Base-by-base conservation (phyloP, 208 protist genomes). In the Wallacemonas collosoma region DNA sequence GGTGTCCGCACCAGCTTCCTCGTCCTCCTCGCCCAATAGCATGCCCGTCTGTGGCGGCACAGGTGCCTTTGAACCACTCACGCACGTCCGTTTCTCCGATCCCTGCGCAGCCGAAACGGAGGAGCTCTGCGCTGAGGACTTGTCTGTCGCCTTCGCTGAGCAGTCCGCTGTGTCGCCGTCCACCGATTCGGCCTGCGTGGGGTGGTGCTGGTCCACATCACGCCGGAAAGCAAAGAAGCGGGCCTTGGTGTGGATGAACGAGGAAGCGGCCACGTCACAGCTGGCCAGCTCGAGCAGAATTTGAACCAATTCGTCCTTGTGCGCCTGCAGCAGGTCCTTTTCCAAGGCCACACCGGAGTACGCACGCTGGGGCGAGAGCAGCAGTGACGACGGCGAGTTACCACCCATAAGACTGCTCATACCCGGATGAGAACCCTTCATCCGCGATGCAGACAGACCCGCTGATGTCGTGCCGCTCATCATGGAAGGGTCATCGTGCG, bases 241-340 rank as follows among this genome's bases (percentile, higher is more conserved):
- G 5, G 84, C 86, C 70, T 94, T 94, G 47, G 78, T 82, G 53
- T 85, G 80, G 71, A 94, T 91, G 68, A 94, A 94, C 38, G 72
- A 44, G 12, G 84, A 75, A 8, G 84, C 89, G 45, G 89, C 86
- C 9, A 72, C 38, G 79, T 86, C 85, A 68, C 83, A 86, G 70
- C 82, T 87, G 54, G 81, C 82, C 38, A 94, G 75, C 72, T 91
- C 89, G 38, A 94, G 61, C 38, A 94, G 75, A 15, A 91, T 81
- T 62, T 89, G 86, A n/a, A 89, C 75, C 39, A 94, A 75, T 63
- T 94, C 89, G 51, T 79, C 78, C 56, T 82, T 87, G 61, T 64
- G 82, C 9, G 82, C 86, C 44, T 79, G 66, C 47, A 85, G 67
- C 38, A 94, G 69, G 65, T 89, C 79, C 71, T 73, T 77, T 72